Percentiles rank a stretch among this genome's conserved stretches.
Conservation (phyloP, 2,329 filamentous ascomycete genomes). For the Coniochaeta pulveracea region DNA sequence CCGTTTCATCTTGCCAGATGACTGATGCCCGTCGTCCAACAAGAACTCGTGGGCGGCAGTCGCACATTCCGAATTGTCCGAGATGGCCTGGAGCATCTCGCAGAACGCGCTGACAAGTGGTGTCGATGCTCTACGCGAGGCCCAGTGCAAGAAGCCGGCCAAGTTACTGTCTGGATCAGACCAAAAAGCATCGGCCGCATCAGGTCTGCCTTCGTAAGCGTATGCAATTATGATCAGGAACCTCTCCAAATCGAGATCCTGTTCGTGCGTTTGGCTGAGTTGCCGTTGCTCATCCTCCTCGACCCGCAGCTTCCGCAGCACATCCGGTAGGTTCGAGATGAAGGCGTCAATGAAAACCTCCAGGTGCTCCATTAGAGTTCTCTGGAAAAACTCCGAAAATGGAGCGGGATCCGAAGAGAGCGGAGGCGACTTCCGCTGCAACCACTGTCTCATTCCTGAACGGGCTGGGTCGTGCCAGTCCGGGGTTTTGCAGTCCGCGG, state of each 20-base stretch:
- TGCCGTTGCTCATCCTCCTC: conserved; percentile 85
- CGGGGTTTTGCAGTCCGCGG: conserved; percentile 66
- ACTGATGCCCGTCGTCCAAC: conserved; percentile 67
- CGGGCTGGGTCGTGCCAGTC: conserved; percentile 86
- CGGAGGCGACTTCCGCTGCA: conserved; percentile 68
- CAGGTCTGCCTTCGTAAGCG: conserved; percentile 73
- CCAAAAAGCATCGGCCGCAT: conserved; percentile 86
- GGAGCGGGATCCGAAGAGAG: conserved; percentile 55
- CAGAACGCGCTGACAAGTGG: conserved; percentile 95
- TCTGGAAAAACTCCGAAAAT: conserved; percentile 63
- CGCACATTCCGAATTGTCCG: conserved; percentile 72
- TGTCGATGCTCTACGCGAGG: conserved; percentile 87
- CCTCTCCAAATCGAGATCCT: conserved; percentile 68
- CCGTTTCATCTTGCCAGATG: conserved; percentile 68
- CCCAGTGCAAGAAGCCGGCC: conserved; percentile 92
- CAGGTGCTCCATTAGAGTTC: conserved; percentile 65
- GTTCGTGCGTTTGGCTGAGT: conserved; percentile 51
- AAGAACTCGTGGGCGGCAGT: conserved; percentile 80
- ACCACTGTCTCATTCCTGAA: conserved; percentile 67
- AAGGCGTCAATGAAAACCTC: conserved; percentile 86
- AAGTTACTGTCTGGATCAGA: conserved; percentile 84
- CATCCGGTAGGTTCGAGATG: conserved; percentile 90
- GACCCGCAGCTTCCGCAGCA: conserved; percentile 70
- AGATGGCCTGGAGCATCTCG: conserved; percentile 85
- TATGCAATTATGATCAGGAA: conserved; percentile 91